These are phyloP conservation scores for Colletotrichum viniferum DNA, from an alignment of 2,329 filamentous ascomycete species.

Conservation along the genomic window DNA sequence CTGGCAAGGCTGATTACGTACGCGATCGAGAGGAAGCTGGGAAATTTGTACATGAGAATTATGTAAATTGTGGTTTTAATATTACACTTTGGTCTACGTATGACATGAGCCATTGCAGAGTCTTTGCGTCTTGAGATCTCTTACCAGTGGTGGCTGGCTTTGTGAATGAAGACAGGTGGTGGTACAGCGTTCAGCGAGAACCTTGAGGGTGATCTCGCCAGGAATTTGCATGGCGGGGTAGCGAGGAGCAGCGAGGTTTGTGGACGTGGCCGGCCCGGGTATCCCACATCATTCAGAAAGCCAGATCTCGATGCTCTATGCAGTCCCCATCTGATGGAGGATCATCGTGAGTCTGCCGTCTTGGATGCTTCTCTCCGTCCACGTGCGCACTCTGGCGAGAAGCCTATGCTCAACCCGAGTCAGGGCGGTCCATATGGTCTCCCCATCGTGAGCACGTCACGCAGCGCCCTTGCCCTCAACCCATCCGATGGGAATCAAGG, in stretches of 20 bases:
- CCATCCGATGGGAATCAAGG: conserved; percentile 87
- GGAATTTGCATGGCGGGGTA: not conserved
- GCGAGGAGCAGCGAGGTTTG: not conserved
- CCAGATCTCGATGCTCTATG: not conserved
- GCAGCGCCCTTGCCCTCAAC: conserved; percentile 59
- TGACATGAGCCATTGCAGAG: not conserved
- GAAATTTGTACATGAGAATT: not conserved
- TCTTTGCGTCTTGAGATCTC: not conserved
- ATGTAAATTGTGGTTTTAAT: not conserved
- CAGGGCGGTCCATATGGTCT: not conserved
- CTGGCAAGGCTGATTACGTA: conserved; percentile 15
- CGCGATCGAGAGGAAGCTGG: not conserved
- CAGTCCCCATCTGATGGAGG: not conserved
- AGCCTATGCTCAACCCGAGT: not conserved
- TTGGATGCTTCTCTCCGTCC: not conserved
- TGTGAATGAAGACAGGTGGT: not conserved
- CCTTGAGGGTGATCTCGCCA: not conserved
- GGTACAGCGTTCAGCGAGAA: not conserved
- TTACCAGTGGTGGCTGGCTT: not conserved
- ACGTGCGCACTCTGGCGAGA: not conserved
- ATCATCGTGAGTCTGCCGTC: not conserved
- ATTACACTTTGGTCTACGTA: not conserved
- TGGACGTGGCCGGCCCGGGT: not conserved
- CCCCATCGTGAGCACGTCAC: not conserved
- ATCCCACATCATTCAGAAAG: not conserved